A percentile compares a stretch with the other conserved stretches of the same genome.
phyloP scores from a whole-genome alignment of 2,329 filamentous ascomycete species.

The Pestalotiopsis sp. region DNA sequence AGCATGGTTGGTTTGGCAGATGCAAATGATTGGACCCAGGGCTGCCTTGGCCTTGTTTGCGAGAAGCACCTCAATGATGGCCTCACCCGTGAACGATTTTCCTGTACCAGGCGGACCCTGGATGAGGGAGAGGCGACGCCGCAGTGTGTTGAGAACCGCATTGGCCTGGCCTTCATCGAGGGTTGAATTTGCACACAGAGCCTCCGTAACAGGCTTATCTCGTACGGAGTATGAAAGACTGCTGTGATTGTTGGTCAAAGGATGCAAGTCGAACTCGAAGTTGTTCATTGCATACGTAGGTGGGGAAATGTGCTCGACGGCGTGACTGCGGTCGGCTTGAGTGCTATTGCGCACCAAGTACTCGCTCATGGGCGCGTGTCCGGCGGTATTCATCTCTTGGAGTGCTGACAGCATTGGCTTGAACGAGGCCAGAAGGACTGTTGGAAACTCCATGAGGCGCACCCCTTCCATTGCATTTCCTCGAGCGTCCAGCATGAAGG shows the following conservation, averaged over 20 bases:
- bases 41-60: constrained; percentile 37
- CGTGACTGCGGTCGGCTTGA: neutral
- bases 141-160: constrained; percentile 56
- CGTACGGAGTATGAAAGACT: constrained; percentile 23
- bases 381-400: constrained; percentile 48
- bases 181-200: constrained; percentile 35
- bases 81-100: constrained; percentile 63
- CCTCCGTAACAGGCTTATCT: constrained; percentile 17
- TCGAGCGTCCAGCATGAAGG: neutral
- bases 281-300: neutral
- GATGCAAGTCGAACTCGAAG: neutral
- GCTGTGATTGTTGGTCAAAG: neutral
- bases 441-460: constrained; percentile 62
- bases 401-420: constrained; percentile 56
- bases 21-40: constrained; percentile 52
- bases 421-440: constrained; percentile 60
- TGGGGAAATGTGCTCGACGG: neutral
- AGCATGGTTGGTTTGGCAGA: constrained; percentile 54
- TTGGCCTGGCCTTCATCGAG: constrained; percentile 54
- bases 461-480: neutral
- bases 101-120: constrained; percentile 74
- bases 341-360: constrained; percentile 38
- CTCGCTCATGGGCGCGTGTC: constrained; percentile 49
- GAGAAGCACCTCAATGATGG: constrained; percentile 57
- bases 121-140: constrained; percentile 57